phyloP scores from a whole-genome alignment of 306 rosid species.

The Purshia tridentata region DNA sequence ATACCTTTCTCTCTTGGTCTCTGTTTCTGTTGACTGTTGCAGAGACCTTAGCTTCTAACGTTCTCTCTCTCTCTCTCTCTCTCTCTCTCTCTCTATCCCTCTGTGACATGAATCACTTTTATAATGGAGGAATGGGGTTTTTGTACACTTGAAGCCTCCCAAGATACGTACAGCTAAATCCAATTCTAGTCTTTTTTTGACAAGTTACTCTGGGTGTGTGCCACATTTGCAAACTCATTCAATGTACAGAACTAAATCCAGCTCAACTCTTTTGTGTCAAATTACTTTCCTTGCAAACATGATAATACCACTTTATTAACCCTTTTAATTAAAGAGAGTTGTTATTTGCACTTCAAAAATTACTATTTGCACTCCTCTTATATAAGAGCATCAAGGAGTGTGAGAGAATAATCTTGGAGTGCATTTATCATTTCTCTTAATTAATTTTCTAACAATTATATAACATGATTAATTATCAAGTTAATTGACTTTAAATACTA shows the following conservation, averaged over 20 bases:
- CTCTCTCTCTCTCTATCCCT: background rate
- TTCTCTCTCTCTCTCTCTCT: background rate
- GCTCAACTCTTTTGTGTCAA: background rate
- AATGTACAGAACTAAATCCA: background rate
- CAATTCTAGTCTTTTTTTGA: background rate
- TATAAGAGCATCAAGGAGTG: too few relatives aligned
- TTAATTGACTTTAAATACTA: too few relatives aligned
- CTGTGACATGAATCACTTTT: background rate
- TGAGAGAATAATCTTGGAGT: too few relatives aligned
- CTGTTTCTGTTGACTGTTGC: constrained; percentile 8
- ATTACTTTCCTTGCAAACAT: background rate
- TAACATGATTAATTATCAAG: too few relatives aligned
- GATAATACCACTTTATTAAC: too few relatives aligned
- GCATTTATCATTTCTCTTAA: too few relatives aligned
- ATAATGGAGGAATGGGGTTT: constrained; percentile 11
- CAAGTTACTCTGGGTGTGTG: too few relatives aligned
- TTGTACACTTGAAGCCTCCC: background rate
- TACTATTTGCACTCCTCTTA: too few relatives aligned
- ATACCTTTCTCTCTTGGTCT: background rate
- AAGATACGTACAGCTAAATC: background rate
- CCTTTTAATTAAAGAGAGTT: too few relatives aligned
- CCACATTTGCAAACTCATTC: too few relatives aligned
- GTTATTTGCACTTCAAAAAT: too few relatives aligned
- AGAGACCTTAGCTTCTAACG: constrained; percentile 4
- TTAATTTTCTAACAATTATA: too few relatives aligned